Base-by-base conservation (phyloP, 352 stramenopile genomes). In the Blastocystis sp. region DNA sequence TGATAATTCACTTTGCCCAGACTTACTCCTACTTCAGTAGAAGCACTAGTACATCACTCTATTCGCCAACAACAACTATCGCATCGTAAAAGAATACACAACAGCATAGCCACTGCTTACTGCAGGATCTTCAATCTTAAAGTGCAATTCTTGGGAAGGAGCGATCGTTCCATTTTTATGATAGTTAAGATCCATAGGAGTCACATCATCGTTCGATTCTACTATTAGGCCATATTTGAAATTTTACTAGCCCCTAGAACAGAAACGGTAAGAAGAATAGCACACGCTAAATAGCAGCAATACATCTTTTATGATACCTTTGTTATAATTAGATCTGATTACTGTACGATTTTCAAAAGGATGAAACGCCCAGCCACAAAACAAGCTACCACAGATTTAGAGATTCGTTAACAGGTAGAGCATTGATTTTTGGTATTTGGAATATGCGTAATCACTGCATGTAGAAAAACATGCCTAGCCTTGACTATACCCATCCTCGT, bases 401-500 rank as follows among this genome's bases (percentile, higher is more conserved):
- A 59, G 50, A n/a, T 13, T 59, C 20, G 50, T 59, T 59, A 59
- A 59, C 20, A n/a, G 13, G 50, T 59, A 59, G 50, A n/a, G 11
- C 20, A 13, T 59, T 59, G 50, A n/a, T 59, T 59, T 13, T 13
- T 59, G 50, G 11, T n/a, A n/a, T 59, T 59, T 59, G 13, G 50
- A n/a, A 59, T 59, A n/a, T 59, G 3, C 20, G 50, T 59, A n/a
- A 13, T 59, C 13, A 59, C 50, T n/a, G 13, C 11, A 13, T 59
- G 20, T 59, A 59, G 50, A n/a, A 59, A 59, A 59, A 13, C 50
- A 59, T 59, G 50, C 50, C 90, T 59, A 87, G 90, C 63, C 87
- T 91, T 55, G 53, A 82, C 63, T 90, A 91, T 90, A 91, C 90
- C 55, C 90, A 91, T 89, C 89, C 90, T 55, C 80, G 90, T 82